Evolutionary conservation across 768 basidiomycete genomes (phyloP).

Genomic region (Russula dissimulans): DNA sequence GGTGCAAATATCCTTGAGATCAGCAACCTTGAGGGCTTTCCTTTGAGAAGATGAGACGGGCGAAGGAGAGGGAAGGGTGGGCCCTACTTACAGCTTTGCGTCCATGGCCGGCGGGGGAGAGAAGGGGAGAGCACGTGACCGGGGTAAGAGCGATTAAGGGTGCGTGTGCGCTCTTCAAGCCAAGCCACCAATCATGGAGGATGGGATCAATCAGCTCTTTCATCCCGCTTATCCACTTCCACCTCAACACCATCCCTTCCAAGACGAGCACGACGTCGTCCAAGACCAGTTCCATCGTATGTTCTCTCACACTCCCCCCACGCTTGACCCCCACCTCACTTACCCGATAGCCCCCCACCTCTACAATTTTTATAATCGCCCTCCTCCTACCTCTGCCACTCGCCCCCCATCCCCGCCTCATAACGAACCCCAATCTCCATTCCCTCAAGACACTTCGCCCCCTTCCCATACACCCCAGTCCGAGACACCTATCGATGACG

Average conservation of each 20-base stretch:
- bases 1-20: conserved; percentile 54
- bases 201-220: conserved; percentile 56
- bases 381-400: conserved; percentile 24
- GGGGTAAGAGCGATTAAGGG: too few species aligned
- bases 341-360: conserved; percentile 12
- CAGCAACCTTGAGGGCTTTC: conserved; percentile 62
- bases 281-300: conserved; percentile 16
- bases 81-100: conserved; percentile 29
- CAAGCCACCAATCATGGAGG: conserved; percentile 26
- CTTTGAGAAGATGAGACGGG: conserved; percentile 23
- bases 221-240: conserved; percentile 44
- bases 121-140: neutral
- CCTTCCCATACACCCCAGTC: conserved; percentile 29
- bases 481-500: conserved; percentile 65
- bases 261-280: conserved; percentile 23
- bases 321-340: conserved; percentile 11
- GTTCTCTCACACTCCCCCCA: conserved; percentile 3
- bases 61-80: neutral
- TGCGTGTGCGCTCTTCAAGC: neutral
- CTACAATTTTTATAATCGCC: conserved; percentile 19
- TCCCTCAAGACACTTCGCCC: conserved; percentile 6
- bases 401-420: conserved; percentile 13
- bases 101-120: conserved; percentile 27
- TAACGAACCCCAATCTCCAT: conserved; percentile 2
- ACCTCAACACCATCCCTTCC: conserved; percentile 28